Evolutionary conservation across 257 asterid species (phyloP).

Genomic region (Prunella vulgaris): DNA sequence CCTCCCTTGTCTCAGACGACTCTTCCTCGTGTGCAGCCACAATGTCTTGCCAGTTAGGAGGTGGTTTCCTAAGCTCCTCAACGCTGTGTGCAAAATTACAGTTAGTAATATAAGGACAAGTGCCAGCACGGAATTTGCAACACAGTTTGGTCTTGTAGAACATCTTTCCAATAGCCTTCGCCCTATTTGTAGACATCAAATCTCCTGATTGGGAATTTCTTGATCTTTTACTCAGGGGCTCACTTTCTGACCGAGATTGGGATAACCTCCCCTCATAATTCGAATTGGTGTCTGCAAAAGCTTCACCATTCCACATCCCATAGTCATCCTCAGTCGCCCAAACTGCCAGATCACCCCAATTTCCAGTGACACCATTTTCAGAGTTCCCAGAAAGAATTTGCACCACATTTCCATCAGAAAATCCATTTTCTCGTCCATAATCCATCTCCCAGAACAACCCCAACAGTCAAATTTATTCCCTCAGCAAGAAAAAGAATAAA

Average conservation of each 20-base stretch:
- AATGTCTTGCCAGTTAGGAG: constrained; percentile 82
- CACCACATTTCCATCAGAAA: constrained; percentile 51
- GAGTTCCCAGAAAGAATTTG: constrained; percentile 49
- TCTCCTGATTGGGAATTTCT: constrained; percentile 51
- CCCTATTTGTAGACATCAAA: constrained; percentile 34
- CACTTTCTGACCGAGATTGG: constrained; percentile 44
- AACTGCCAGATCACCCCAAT: constrained; percentile 65
- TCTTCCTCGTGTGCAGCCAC: constrained; percentile 71
- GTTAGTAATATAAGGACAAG: constrained; percentile 69
- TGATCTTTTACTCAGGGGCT: constrained; percentile 50
- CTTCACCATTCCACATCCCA: constrained; percentile 54
- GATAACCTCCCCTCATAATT: constrained; percentile 50
- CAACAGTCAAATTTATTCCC: constrained; percentile 16
- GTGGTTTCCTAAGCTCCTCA: constrained; percentile 68
- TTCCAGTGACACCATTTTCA: constrained; percentile 29
- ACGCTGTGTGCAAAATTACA: constrained; percentile 66
- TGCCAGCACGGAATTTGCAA: constrained; percentile 68
- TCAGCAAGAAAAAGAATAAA: background rate
- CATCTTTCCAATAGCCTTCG: constrained; percentile 75
- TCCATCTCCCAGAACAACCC: constrained; percentile 34
- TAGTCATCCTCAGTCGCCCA: constrained; percentile 84
- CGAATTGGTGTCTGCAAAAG: constrained; percentile 38
- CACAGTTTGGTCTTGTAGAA: constrained; percentile 70
- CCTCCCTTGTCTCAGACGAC: constrained; percentile 56
- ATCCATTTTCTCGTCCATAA: constrained; percentile 45